Evolutionary conservation across 345 rosid species (phyloP), one percentile per base, ranked within the genome.

Genomic region (Geranium rotundifolium): DNA sequence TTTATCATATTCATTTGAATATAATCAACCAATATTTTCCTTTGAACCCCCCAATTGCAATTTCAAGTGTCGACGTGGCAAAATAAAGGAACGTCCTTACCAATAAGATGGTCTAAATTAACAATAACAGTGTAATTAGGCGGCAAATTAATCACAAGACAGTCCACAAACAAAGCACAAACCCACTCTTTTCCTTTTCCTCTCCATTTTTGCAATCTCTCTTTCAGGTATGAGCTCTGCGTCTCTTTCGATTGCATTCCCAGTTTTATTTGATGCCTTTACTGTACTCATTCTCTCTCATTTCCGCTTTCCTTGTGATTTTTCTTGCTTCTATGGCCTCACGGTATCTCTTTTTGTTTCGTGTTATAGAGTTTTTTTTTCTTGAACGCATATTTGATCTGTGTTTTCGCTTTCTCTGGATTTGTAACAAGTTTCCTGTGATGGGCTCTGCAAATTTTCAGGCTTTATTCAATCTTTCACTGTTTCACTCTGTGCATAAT

Each of bases 171-270:
- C 52, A 23, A 23, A 23, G 27, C 27, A 23, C 27, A 23, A 23
- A 23, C 12, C 12, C 52, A 46, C 12, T 46, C 12, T 46, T 46
- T 46, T 46, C 12, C 19, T 18, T 14, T 19, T 10, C 15, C 60
- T 60, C 70, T 3, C 30, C 2, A 31, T 17, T n/a, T 29, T 31
- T 62, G n/a, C 52, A 49, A 29, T 29, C 18, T 29, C 56, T 41
- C 41, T 50, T 63, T 31, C 34, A 49, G 70, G 65, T 64, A 56
- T 57, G 37, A 56, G 23, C 49, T 72, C 49, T 54, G 23, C 39
- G 12, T 39, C 18, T 39, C 9, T 54, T 41, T 52, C 56, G 5
- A 52, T 52, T 55, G 15, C 50, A 13, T 63, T 13, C 62, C 19
- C 15, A 8, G 4, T 27, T 63, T 30, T 19, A 12, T 61, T 31